Conservation (phyloP, 129 eudicot genomes). For the Pulicaria dysenterica region DNA sequence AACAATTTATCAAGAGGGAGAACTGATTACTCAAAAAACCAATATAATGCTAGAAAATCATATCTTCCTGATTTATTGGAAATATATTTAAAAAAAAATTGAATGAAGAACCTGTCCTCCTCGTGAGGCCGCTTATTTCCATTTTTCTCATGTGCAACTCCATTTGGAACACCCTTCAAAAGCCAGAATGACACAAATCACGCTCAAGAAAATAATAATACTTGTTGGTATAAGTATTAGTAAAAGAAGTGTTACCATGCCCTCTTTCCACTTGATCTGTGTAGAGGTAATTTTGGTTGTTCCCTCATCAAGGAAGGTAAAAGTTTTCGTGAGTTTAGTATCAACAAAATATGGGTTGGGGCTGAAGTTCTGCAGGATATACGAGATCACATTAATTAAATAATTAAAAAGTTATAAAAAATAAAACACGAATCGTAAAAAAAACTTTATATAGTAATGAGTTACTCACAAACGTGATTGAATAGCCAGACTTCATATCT, state of each 20-base stretch:
- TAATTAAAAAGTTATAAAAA: background rate
- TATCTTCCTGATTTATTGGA: background rate
- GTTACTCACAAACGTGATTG: constrained; percentile 69
- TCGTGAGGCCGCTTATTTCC: constrained; percentile 73
- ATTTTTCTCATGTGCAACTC: constrained; percentile 63
- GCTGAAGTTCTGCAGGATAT: constrained; percentile 55
- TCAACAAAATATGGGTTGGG: constrained; percentile 72
- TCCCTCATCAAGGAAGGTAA: constrained; percentile 74
- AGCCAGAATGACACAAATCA: background rate
- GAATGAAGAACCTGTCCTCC: constrained; percentile 61
- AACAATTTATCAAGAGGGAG: background rate
- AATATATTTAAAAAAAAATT: background rate
- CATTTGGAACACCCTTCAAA: constrained; percentile 68
- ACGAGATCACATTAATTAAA: background rate
- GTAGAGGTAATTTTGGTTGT: constrained; percentile 64
- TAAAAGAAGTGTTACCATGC: constrained; percentile 46
- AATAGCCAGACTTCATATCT: constrained; percentile 82
- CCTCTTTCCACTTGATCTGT: constrained; percentile 76
- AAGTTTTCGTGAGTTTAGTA: constrained; percentile 74
- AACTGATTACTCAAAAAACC: background rate
- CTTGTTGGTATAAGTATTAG: background rate
- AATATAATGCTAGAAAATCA: background rate
- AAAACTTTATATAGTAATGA: background rate
- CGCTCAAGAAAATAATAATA: background rate
- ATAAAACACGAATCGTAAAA: background rate